phyloP scores from a whole-genome alignment of 1,284 basidiomycete species.

The Pisolithus thermaeus region DNA sequence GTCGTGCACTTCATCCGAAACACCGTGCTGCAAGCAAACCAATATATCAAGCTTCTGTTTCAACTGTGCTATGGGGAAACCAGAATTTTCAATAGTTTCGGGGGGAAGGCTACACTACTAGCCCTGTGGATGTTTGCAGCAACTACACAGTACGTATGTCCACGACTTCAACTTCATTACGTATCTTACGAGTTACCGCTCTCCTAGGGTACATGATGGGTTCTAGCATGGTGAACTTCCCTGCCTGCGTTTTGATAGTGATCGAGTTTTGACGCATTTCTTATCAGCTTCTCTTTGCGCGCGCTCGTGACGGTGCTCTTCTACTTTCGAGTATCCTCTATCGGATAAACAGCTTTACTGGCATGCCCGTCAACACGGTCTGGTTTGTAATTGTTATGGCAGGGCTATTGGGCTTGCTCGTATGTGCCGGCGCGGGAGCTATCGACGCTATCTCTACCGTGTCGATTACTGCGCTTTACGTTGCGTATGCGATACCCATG shows the following conservation, averaged over 20 bases:
- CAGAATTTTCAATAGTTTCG: constrained; percentile 66
- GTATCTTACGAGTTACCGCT: neutral
- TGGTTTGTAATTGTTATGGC: constrained; percentile 48
- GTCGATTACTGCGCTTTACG: constrained; percentile 51
- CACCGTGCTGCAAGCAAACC: too few species aligned
- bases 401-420: constrained; percentile 49
- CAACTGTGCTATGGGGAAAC: constrained; percentile 59
- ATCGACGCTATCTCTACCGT: constrained; percentile 64
- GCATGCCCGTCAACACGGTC: constrained; percentile 65
- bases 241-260: too few species aligned
- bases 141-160: constrained; percentile 49
- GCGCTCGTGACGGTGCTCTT: constrained; percentile 60
- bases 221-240: constrained; percentile 51
- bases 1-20: too few species aligned
- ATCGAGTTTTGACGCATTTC: neutral
- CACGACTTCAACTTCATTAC: neutral
- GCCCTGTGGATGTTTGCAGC: constrained; percentile 63
- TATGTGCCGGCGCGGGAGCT: constrained; percentile 59
- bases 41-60: constrained; percentile 12
- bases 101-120: constrained; percentile 55
- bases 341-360: constrained; percentile 56
- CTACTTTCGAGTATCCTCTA: constrained; percentile 68
- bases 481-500: constrained; percentile 60
- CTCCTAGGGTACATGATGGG: constrained; percentile 64
- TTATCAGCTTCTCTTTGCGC: constrained; percentile 50